These are phyloP conservation scores for Microcos paniculata DNA, from an alignment of 345 rosid genomes.

Conservation along the genomic window DNA sequence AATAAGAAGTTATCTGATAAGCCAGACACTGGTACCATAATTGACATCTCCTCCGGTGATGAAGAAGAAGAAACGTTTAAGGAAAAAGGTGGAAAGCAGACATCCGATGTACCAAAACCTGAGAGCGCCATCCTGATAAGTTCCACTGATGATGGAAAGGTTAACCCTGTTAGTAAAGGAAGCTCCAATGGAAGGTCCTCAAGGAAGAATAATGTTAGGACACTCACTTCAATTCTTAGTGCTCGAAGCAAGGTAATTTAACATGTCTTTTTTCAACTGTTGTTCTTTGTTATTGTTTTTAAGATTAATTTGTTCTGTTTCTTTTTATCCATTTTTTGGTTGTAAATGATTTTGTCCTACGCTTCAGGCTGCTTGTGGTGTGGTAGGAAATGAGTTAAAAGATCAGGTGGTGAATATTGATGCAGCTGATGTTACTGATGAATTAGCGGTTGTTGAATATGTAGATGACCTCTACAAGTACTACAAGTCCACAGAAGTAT, in stretches of 20 bases:
- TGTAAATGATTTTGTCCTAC: not conserved
- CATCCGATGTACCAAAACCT: not conserved
- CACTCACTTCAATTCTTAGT: slow-evolving; percentile 53
- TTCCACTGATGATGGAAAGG: slow-evolving; percentile 16
- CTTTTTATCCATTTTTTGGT: no score
- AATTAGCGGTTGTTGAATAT: slow-evolving; percentile 71
- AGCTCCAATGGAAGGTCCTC: slow-evolving; percentile 14
- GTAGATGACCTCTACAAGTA: slow-evolving; percentile 77
- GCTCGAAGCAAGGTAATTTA: slow-evolving; percentile 66
- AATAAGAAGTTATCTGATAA: slow-evolving; percentile 28
- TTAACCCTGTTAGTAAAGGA: slow-evolving; percentile 31
- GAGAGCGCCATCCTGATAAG: not conserved
- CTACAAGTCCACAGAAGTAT: slow-evolving; percentile 62
- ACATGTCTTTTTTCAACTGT: not conserved
- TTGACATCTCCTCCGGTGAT: slow-evolving; percentile 50
- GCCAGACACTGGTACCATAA: slow-evolving; percentile 30
- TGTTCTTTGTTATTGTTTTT: not conserved
- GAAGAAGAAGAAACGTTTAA: slow-evolving; percentile 25
- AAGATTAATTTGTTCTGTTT: not conserved
- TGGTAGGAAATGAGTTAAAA: slow-evolving; percentile 15
- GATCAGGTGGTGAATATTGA: slow-evolving; percentile 49
- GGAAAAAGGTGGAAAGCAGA: not conserved
- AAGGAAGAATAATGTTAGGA: slow-evolving; percentile 39
- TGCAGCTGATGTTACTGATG: slow-evolving; percentile 51
- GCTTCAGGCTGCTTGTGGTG: slow-evolving; percentile 53